phyloP scores from a whole-genome alignment of 805 yeast species.

The Isabelozyma gotoi region DNA sequence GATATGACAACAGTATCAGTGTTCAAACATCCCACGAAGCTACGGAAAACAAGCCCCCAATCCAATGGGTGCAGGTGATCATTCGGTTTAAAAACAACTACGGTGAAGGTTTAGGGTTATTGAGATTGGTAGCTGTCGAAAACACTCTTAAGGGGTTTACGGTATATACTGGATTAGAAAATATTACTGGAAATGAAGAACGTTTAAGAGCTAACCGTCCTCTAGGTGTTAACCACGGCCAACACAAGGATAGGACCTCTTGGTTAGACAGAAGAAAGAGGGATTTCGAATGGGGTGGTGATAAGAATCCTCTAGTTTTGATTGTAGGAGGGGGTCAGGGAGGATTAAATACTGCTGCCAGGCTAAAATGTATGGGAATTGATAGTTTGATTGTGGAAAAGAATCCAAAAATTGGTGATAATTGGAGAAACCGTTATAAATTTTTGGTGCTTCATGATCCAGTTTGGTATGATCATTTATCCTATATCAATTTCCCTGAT shows the following conservation, averaged over 20 bases:
- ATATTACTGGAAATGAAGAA: conserved; percentile 31
- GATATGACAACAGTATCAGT: conserved; percentile 26
- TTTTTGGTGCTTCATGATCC: conserved; percentile 48
- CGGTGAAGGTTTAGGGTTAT: conserved; percentile 32
- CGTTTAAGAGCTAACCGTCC: conserved; percentile 28
- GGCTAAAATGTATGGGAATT: conserved; percentile 41
- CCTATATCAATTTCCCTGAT: conserved; percentile 40
- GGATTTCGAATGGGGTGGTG: conserved; percentile 26
- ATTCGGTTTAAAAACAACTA: conserved; percentile 25
- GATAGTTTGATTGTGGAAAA: conserved; percentile 39
- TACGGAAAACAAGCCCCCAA: conserved; percentile 20
- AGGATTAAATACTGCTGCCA: conserved; percentile 43
- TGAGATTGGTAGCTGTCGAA: conserved; percentile 25
- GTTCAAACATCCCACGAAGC: conserved; percentile 25
- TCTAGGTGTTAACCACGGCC: conserved; percentile 39
- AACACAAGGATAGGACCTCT: conserved; percentile 33
- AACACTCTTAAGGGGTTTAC: conserved; percentile 27
- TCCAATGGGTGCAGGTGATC: conserved; percentile 36
- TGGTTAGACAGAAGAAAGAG: conserved; percentile 36
- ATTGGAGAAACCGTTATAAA: conserved; percentile 47
- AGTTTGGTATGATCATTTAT: conserved; percentile 41
- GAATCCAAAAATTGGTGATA: conserved; percentile 40
- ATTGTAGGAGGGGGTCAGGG: conserved; percentile 50
- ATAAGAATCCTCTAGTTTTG: conserved; percentile 40
- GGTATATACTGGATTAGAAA: conserved; percentile 33